These are phyloP conservation scores for Artemisia annua DNA, from an alignment of 129 eudicot genomes.

Conservation along the genomic window DNA sequence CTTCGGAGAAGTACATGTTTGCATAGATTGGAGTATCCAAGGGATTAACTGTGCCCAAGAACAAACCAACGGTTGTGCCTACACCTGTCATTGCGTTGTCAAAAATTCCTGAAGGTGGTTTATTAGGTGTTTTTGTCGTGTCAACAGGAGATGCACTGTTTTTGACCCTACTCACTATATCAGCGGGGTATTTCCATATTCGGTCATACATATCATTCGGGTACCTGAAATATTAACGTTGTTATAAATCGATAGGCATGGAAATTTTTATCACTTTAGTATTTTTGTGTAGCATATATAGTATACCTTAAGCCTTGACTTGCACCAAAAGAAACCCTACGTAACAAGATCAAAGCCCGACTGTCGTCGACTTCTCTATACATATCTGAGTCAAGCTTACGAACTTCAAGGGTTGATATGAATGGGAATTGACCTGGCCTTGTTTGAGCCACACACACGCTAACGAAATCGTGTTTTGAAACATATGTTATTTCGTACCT, in stretches of 20 bases:
- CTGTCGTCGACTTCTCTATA: slow-evolving; percentile 12
- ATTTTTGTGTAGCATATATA: neutral
- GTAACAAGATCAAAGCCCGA: slow-evolving; percentile 20
- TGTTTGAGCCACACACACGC: slow-evolving; percentile 33
- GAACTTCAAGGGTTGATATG: slow-evolving; percentile 32
- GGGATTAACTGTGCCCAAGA: slow-evolving; percentile 13
- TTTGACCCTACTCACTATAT: neutral
- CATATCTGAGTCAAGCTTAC: slow-evolving; percentile 5
- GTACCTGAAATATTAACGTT: neutral
- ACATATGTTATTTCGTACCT: slow-evolving; percentile 19
- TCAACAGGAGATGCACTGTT: neutral
- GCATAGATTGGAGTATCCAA: neutral
- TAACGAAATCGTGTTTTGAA: slow-evolving; percentile 8
- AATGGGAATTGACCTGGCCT: slow-evolving; percentile 30
- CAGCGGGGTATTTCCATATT: neutral
- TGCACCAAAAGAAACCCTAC: slow-evolving; percentile 27
- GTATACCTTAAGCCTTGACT: slow-evolving; percentile 5
- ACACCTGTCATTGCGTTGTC: neutral
- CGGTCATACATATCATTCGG: neutral
- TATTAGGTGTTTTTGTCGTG: neutral
- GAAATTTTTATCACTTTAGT: neutral
- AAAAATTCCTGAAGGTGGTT: neutral
- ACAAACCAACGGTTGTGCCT: neutral
- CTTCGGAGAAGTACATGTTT: slow-evolving; percentile 37
- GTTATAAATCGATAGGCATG: neutral